Evolutionary conservation across 2,329 filamentous ascomycete genomes (phyloP), one percentile per base, ranked within the genome.

Genomic region (Microcera coccophila): DNA sequence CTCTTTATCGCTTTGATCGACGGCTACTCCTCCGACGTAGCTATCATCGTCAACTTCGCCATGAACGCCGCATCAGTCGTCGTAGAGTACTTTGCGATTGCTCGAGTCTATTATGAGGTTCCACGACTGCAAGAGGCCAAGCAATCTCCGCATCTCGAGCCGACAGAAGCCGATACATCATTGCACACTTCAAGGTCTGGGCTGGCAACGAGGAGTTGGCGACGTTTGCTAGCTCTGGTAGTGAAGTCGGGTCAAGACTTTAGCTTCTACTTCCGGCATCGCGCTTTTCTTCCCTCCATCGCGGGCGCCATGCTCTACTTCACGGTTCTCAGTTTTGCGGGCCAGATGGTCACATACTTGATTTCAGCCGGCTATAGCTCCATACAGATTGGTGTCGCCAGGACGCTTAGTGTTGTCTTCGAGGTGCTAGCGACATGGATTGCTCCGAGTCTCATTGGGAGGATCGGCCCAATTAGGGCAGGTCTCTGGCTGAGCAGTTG

Each of bases 401-500:
- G 80, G 3, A 73, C 74, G 0, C 48, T 70, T 3, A 72, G 74
- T 38, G 73, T 75, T 1, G 40, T 70, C 3, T 71, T 78, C 40
- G 81, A 84, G 57, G 61, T 84, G 2, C 66, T 65, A 5, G 79
- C 81, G 0, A 85, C 81, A 0, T 81, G 75, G 70, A 57, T 74
- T 0, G 77, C 74, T 0, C 81, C 81, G 0, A 61, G 64, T 34
- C 60, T 82, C 7, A 80, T 79, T 68, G 50, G 51, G 2, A 61
- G 61, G 19, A 72, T 83, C 28, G 78, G 79, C 0, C 65, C 72
- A 0, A 68, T 85, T 4, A 67, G 85, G 11, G 72, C 75, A 0
- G 85, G 84, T 0, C 69, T 88, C 3, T 89, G 85, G 85, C 79
- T 78, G 47, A 58, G 82, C 18, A 80, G 74, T 42, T 85, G 80